Percentiles rank a stretch among this genome's conserved stretches.
Conservation (phyloP, 805 yeast genomes). For the Saturnispora saitoi region DNA sequence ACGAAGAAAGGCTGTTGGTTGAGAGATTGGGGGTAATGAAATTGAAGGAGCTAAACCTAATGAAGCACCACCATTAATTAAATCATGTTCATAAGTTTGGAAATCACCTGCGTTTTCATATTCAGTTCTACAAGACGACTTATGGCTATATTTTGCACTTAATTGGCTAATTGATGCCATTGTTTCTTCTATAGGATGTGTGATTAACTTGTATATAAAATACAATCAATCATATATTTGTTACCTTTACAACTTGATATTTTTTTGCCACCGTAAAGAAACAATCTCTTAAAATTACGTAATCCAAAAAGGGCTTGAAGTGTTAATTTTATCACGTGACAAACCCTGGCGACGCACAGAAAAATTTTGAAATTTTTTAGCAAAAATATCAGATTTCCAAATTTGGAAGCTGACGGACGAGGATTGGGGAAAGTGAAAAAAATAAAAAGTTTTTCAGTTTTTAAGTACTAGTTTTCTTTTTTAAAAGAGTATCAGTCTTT, state of each 20-base stretch:
- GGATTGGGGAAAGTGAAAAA: neutral
- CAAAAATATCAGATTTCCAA: neutral
- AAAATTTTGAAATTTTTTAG: neutral
- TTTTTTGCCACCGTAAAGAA: neutral
- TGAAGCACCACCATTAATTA: slow-evolving; percentile 15
- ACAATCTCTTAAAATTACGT: neutral
- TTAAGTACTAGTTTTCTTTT: neutral
- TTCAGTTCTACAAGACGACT: slow-evolving; percentile 9
- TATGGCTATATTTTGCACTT: slow-evolving; percentile 22
- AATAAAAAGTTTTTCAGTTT: too few species aligned
- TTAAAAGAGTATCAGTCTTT: neutral
- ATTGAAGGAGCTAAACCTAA: slow-evolving; percentile 47
- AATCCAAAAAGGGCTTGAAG: neutral
- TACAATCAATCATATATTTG: too few species aligned
- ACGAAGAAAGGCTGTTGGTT: slow-evolving; percentile 85
- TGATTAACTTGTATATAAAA: too few species aligned
- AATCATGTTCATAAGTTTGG: slow-evolving; percentile 18
- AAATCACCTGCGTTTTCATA: slow-evolving; percentile 6
- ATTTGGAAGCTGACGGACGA: neutral
- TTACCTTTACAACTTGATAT: too few species aligned
- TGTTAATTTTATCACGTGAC: neutral
- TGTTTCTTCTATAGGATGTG: neutral
- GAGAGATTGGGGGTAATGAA: slow-evolving; percentile 72
- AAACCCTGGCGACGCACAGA: slow-evolving; percentile 1
- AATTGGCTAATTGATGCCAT: slow-evolving; percentile 27